Evolutionary conservation across 2,329 filamentous ascomycete species (phyloP).

Genomic region (Penicillium sp.): DNA sequence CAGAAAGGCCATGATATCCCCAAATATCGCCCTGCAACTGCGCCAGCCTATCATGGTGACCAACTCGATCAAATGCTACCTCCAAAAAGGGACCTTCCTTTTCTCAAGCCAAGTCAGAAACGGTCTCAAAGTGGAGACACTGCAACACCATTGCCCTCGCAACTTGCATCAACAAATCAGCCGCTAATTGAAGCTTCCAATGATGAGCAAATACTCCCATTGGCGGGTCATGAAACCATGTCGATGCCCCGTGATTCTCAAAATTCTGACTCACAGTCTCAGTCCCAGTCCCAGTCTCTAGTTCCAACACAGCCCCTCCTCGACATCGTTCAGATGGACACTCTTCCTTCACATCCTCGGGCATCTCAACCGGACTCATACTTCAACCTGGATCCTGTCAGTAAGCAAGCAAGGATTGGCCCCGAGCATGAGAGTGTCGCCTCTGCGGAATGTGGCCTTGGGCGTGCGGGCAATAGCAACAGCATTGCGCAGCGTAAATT

Average conservation of each 20-base stretch:
- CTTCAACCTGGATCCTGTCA: background rate
- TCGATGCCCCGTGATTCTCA: background rate
- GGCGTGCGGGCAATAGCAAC: background rate
- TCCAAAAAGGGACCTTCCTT: slow-evolving; percentile 45
- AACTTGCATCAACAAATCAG: background rate
- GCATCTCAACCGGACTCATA: background rate
- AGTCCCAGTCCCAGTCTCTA: slow-evolving; percentile 8
- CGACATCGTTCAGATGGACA: background rate
- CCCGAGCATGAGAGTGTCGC: background rate
- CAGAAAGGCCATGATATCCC: background rate
- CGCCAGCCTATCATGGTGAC: slow-evolving; percentile 27
- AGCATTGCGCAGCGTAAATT: background rate
- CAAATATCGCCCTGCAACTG: slow-evolving; percentile 24
- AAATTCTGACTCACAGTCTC: slow-evolving; percentile 5
- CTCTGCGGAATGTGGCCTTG: background rate
- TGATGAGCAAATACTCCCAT: background rate
- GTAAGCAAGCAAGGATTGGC: background rate
- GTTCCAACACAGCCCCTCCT: slow-evolving; percentile 7
- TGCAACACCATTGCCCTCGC: background rate
- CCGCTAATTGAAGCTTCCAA: background rate
- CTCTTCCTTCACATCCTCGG: background rate
- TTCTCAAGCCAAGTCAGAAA: slow-evolving; percentile 30
- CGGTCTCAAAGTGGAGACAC: slow-evolving; percentile 7
- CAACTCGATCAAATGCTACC: slow-evolving; percentile 40
- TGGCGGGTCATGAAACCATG: background rate